Base-by-base conservation (phyloP, 2,329 filamentous ascomycete genomes). In the Colletotrichum theobromicola region DNA sequence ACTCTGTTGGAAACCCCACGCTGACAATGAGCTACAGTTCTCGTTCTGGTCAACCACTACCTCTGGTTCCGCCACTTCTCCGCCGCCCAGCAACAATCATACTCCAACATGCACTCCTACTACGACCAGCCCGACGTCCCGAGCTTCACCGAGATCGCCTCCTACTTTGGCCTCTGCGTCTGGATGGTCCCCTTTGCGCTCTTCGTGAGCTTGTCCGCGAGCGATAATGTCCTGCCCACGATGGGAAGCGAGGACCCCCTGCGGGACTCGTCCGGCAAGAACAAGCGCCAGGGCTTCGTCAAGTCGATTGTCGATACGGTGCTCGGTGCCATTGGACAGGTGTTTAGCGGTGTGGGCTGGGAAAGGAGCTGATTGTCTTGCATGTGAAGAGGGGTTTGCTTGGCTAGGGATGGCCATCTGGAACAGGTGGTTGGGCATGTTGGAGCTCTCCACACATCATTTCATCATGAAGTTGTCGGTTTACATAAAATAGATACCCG, bases 1-100 rank as follows among this genome's bases (percentile, higher is more conserved):
- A 18, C 4, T 42, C 1, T 34, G 5, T 16, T 2, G 10, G 32
- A 26, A 34, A 4, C 21, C 37, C 28, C 28, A 12, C 13, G 42
- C 53, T 63, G n/a, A 42, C 32, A 34, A 5, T 26, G 5, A 24
- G n/a, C 26, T 24, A 21, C 73, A 95, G 92, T 91, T 4, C 90
- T 98, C 37, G 97, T 99, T 13, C 88, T 98, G 3, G 79, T 94
- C 42, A 98, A 99, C 84, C 97, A 99, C 83, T 98, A 95, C 85
- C 88, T 98, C 65, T 99, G 97, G 96, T 98, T 99, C 88, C 91
- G 91, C 71, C 93, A 98, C 85, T 99, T 99, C 84, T 96, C 94
- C 74, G 85, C 88, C 70, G 87, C 89, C 70, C 90, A 93, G 76
- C 84, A 89, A 62, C 85, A 84, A 68, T 87, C 91, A 4, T 91